Base-by-base conservation (phyloP, 441 rosid genomes). In the Pelargonium fulgidum region DNA sequence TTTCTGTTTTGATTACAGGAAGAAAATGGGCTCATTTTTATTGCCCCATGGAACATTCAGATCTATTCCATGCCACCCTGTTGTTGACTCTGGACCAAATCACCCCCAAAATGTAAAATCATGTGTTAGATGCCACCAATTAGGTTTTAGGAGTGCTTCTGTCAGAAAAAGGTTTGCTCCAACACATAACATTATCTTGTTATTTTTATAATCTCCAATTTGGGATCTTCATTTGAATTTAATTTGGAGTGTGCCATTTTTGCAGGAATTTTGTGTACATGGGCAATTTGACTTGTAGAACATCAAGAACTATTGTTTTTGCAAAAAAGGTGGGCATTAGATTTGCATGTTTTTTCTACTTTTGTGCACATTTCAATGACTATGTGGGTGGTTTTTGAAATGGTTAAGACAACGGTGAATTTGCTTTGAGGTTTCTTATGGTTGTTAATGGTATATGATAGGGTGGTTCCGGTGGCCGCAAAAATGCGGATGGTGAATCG, bases 221-320 rank as follows among this genome's bases (percentile, higher is more conserved):
- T 39, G 42, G 42, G 26, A 11, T 9, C 41, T 12, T 62, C 41
- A 62, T 26, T 62, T 62, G 41, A 10, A 24, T 50, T 2, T 26
- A 47, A 14, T 2, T 48, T 47, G 59, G 44, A 48, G 19, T 20
- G 22, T 9, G 13, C 4, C 16, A 54, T 41, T 62, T 64, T 70
- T 80, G 70, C 80, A 80, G 80, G 73, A 76, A 62, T 66, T 39
- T 72, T 24, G 64, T 68, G 56, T 68, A 8, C 62, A 54, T 26
- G 41, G 70, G 70, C 20, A 68, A 67, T 54, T 62, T 73, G 85
- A 33, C 11, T 4, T 45, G 39, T 70, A 72, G 70, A 62, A 24
- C 64, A 44, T 68, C 77, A 62, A 80, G 71, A 72, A 65, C 64
- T 33, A 2, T 72, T 66, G 80, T 72, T 64, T 73, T 62, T 17